These are phyloP conservation scores for Picea glauca DNA, from an alignment of 75 land plant species.

Conservation along the genomic window DNA sequence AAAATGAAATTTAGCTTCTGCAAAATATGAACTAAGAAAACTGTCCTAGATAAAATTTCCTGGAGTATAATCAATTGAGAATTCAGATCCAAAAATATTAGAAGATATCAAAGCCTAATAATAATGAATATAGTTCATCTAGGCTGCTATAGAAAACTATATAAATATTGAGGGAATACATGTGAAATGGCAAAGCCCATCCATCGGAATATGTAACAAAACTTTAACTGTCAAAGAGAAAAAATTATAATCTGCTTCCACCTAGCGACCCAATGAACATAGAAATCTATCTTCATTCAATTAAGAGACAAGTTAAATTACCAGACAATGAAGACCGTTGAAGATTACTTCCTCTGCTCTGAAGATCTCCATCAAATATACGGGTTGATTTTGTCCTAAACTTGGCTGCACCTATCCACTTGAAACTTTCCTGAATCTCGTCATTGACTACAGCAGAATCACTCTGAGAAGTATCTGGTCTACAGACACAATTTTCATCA, in stretches of 20 bases:
- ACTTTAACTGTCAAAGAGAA: neutral
- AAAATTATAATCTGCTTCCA: neutral
- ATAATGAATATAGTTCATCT: neutral
- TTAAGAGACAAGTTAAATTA: neutral
- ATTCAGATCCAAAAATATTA: too few relatives aligned
- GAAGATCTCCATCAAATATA: neutral
- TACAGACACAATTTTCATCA: neutral
- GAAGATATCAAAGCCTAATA: neutral
- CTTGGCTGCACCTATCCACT: neutral
- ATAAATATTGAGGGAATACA: neutral
- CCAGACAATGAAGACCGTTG: neutral
- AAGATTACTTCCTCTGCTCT: neutral
- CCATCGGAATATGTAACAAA: neutral
- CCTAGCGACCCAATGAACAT: neutral
- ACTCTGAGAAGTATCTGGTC: neutral
- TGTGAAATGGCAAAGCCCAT: neutral
- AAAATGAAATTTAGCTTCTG: too few relatives aligned
- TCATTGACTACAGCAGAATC: neutral
- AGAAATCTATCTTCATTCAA: neutral
- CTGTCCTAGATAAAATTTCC: too few relatives aligned
- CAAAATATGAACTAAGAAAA: too few relatives aligned
- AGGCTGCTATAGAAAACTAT: neutral
- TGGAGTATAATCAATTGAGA: too few relatives aligned
- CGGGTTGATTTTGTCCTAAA: neutral
- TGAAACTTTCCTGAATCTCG: neutral